These are phyloP conservation scores for Ceratobasidium sp. DNA, from an alignment of 1,284 basidiomycete species.

Conservation along the genomic window DNA sequence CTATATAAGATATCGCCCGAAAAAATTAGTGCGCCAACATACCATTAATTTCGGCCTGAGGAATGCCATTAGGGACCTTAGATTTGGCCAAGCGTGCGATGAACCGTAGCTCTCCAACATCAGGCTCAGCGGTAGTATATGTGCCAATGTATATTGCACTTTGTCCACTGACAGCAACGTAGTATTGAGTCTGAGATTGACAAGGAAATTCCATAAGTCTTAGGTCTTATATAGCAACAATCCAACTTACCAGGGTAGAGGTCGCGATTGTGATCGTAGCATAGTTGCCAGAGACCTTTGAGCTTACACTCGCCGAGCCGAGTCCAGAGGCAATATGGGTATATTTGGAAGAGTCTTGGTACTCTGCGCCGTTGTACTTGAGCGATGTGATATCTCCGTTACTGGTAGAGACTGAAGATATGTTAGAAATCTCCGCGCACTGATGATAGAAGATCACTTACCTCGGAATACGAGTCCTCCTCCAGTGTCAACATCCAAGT, in stretches of 20 bases:
- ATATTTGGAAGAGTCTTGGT: slow-evolving; percentile 40
- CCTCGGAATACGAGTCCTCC: slow-evolving; percentile 44
- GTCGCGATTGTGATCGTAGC: slow-evolving; percentile 37
- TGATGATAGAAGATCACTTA: background rate
- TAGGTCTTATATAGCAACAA: background rate
- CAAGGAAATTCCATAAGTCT: no score
- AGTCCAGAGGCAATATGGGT: slow-evolving; percentile 46
- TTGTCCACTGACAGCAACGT: slow-evolving; percentile 44
- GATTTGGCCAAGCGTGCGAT: slow-evolving; percentile 63
- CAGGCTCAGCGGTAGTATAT: slow-evolving; percentile 56
- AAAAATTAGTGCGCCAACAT: background rate
- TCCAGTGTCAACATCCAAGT: slow-evolving; percentile 43
- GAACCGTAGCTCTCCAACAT: slow-evolving; percentile 64
- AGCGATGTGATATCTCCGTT: slow-evolving; percentile 47
- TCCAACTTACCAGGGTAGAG: slow-evolving; percentile 32
- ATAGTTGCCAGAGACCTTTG: slow-evolving; percentile 44
- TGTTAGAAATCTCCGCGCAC: background rate
- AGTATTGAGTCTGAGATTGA: slow-evolving; percentile 44
- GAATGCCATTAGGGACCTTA: slow-evolving; percentile 60
- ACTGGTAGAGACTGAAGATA: slow-evolving; percentile 15
- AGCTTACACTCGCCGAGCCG: slow-evolving; percentile 41
- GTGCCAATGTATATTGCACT: slow-evolving; percentile 46
- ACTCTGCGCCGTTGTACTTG: slow-evolving; percentile 40
- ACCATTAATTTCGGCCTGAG: slow-evolving; percentile 59
- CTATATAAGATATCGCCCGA: no score